Base-by-base conservation (phyloP, 2,329 filamentous ascomycete genomes). In the Sporothrix brasiliensis region DNA sequence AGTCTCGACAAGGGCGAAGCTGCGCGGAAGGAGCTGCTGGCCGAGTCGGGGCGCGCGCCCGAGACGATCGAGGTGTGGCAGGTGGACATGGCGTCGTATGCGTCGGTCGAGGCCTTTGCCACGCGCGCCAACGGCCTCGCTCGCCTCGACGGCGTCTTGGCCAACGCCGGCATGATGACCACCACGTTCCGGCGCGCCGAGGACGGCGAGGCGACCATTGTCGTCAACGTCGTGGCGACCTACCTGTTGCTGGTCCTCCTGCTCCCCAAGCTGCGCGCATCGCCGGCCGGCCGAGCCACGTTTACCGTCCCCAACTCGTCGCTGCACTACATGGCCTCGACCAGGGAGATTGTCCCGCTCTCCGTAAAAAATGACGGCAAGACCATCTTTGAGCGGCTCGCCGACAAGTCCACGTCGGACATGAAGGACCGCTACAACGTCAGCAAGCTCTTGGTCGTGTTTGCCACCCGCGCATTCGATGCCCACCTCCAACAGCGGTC, bases 131-230 rank as follows among this genome's bases (percentile, higher is more conserved):
- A 68, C 1, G 70, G 76, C 1, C 76, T 86, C 4, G 68, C 77
- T 0, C 79, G 80, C 10, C 73, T 86, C 9, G 83, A 87, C 70
- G 80, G 77, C 3, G 79, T 82, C 0, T 75, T 85, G 4, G 79
- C 80, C 44, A 86, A 81, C 49, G 79, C 79, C 0, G 79, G 83
- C 0, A 76, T 87, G 5, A 76, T 79, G 11, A 83, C 81, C 0
- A 19, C 14, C 1, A 74, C 78, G 0, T 86, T 80, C 70, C 50
- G 73, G 0, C 54, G 75, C 0, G 79, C 76, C 0, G 67, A 67
- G 30, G 83, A 80, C 2, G 81, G 84, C 50, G 87, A 89, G 74
- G 79, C 74, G 30, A 84, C 70, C 50, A 13, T 78, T 56, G 73
- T 73, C 9, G 75, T 79, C 63, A 79, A 80, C 69, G 76, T 79